Base-by-base conservation (phyloP, 345 rosid species). In the Ricinus communis region DNA sequence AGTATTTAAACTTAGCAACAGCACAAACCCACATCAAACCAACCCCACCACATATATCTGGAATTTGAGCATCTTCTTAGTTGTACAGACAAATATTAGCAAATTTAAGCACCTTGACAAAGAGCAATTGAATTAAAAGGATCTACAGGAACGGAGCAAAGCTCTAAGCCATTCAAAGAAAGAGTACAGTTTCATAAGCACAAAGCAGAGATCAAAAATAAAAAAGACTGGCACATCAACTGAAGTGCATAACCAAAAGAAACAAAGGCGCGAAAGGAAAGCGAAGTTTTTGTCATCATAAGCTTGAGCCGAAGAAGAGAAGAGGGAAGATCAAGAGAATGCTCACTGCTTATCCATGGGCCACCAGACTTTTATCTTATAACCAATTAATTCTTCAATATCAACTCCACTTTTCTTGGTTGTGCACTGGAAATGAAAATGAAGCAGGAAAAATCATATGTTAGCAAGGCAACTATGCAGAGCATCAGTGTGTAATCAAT, bases 281-380 rank as follows among this genome's bases (percentile, higher is more conserved):
- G 9, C 4, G 43, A 38, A 38, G 43, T 38, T 9, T 38, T 38
- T 38, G 43, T 38, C 43, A 43, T 43, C 47, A 43, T 9, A 12
- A 28, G 2, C 22, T 40, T 41, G 52, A 2, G 9, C 16, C 25
- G 7, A 47, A 49, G 27, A 25, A 46, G 21, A 46, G 10, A 27
- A 16, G 43, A 27, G 40, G 25, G 58, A 22, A 7, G 3, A 21
- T 25, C 40, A 64, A 28, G 33, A 25, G 8, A 70, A 45, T 25
- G 76, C 96, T 90, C 81, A 95, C 99, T 80, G 64, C 85, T 95
- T 95, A 82, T 95, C 99, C 99, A 95, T 76, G 66, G 99, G 99
- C 99, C 97, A 92, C 99, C 99, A 95, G 50, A 95, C 93, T 74
- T 95, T 89, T 84, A 95, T 82, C 83, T 85, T 84, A 81, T 81